These are phyloP conservation scores for Ganoderma leucocontextum DNA, from an alignment of 1,284 basidiomycete species.

Conservation along the genomic window DNA sequence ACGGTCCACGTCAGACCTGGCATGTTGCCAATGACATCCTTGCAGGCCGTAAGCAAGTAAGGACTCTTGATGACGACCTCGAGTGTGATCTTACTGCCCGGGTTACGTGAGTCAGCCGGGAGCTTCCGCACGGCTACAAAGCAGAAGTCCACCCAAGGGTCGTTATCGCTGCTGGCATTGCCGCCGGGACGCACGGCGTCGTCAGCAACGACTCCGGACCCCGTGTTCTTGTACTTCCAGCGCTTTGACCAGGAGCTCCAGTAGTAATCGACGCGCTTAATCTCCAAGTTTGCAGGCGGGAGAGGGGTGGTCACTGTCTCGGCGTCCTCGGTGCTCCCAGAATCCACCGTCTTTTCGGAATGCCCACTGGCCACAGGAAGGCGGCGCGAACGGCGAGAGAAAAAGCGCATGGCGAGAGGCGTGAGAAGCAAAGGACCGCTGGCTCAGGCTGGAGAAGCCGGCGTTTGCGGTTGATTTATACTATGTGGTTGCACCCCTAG, in stretches of 20 bases:
- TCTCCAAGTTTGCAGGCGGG: conserved; percentile 14
- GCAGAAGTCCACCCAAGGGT: conserved; percentile 52
- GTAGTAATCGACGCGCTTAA: conserved; percentile 65
- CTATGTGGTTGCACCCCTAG: too few relatives aligned
- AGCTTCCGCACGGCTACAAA: conserved; percentile 35
- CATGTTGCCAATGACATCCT: conserved; percentile 59
- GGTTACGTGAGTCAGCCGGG: conserved; percentile 40
- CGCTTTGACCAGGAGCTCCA: conserved; percentile 60
- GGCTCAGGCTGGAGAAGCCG: too few relatives aligned
- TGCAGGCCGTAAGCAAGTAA: conserved; percentile 61
- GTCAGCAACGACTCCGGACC: conserved; percentile 54
- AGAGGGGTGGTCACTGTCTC: conserved; percentile 1
- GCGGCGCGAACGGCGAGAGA: not conserved
- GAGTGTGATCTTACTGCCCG: conserved; percentile 48
- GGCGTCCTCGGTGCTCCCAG: not conserved
- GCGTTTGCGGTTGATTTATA: too few relatives aligned
- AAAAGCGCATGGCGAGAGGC: not conserved
- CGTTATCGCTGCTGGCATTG: conserved; percentile 45
- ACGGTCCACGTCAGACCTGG: conserved; percentile 65
- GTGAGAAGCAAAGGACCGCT: not conserved
- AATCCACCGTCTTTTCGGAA: not conserved
- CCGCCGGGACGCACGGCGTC: conserved; percentile 46
- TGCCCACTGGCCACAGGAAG: not conserved
- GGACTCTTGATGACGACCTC: conserved; percentile 62
- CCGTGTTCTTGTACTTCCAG: conserved; percentile 67